Percentiles rank a stretch among this genome's conserved stretches.
phyloP scores from a whole-genome alignment of 257 asterid genomes.

The Ilex aquifolium region DNA sequence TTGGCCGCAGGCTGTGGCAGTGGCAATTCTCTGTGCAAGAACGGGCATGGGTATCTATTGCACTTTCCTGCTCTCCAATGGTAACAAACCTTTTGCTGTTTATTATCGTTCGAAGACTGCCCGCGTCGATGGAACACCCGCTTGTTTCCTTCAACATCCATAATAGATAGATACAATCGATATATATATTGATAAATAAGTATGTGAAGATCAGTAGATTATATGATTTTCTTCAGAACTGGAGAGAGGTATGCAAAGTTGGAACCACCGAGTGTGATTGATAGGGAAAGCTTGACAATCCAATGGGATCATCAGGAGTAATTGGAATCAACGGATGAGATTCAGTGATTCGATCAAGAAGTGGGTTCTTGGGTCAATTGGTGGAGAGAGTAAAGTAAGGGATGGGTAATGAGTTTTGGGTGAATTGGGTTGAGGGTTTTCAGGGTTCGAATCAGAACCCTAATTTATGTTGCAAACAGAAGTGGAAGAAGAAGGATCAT shows the following conservation, averaged over 20 bases:
- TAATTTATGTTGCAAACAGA: constrained; percentile 14
- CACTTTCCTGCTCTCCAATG: constrained; percentile 91
- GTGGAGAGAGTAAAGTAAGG: too few species aligned
- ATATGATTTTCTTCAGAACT: too few species aligned
- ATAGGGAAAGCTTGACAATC: not conserved
- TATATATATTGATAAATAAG: not conserved
- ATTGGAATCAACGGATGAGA: not conserved
- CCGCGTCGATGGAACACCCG: constrained; percentile 63
- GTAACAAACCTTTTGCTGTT: constrained; percentile 58
- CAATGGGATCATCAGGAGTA: constrained; percentile 22
- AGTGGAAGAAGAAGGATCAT: too few species aligned
- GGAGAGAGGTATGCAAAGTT: too few species aligned
- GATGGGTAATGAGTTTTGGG: not conserved
- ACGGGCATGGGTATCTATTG: constrained; percentile 64
- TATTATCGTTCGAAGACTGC: constrained; percentile 29
- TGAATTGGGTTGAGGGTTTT: constrained; percentile 19
- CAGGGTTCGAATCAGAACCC: constrained; percentile 22
- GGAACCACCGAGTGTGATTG: too few species aligned
- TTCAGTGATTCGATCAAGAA: not conserved
- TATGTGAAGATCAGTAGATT: not conserved
- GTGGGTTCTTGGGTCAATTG: too few species aligned
- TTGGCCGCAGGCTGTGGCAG: not conserved
- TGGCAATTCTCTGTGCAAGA: constrained; percentile 63
- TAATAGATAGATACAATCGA: constrained; percentile 12
- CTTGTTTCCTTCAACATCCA: constrained; percentile 80